Conservation (phyloP, 164 flowering plant genomes). For the Chimonanthus salicifolius region DNA sequence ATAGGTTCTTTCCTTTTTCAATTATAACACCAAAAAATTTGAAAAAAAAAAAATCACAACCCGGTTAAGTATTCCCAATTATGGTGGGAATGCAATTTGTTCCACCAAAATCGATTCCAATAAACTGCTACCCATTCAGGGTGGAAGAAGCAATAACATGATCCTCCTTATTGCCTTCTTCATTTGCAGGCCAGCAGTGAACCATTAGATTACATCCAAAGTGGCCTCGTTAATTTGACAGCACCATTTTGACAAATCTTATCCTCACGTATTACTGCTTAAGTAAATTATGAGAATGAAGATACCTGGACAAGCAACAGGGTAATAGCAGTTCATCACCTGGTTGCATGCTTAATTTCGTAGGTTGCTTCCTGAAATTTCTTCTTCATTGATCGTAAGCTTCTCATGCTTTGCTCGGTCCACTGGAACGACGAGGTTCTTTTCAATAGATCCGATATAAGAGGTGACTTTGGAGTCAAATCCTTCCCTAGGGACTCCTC, state of each 20-base stretch:
- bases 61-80: too few species aligned
- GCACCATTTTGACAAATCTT: not conserved
- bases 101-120: too few species aligned
- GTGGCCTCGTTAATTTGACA: not conserved
- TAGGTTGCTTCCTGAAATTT: slow-evolving; percentile 56
- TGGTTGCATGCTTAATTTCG: slow-evolving; percentile 28
- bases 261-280: not conserved
- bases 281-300: not conserved
- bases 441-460: slow-evolving; percentile 45
- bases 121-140: too few species aligned
- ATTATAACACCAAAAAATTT: too few species aligned
- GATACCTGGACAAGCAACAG: too few species aligned
- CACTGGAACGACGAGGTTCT: slow-evolving; percentile 55
- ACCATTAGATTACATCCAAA: not conserved
- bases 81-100: too few species aligned
- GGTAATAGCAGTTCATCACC: slow-evolving; percentile 6
- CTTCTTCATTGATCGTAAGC: slow-evolving; percentile 57
- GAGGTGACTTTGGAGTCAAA: slow-evolving; percentile 29
- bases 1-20: too few species aligned
- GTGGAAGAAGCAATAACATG: too few species aligned
- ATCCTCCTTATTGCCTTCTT: too few species aligned
- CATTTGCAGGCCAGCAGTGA: too few species aligned
- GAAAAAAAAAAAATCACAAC: too few species aligned
- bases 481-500: slow-evolving; percentile 42
- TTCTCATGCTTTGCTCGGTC: slow-evolving; percentile 43